Percentiles rank a stretch among this genome's conserved stretches.
Conservation (phyloP, 2,329 filamentous ascomycete genomes). For the Rhynchosporium secalis region DNA sequence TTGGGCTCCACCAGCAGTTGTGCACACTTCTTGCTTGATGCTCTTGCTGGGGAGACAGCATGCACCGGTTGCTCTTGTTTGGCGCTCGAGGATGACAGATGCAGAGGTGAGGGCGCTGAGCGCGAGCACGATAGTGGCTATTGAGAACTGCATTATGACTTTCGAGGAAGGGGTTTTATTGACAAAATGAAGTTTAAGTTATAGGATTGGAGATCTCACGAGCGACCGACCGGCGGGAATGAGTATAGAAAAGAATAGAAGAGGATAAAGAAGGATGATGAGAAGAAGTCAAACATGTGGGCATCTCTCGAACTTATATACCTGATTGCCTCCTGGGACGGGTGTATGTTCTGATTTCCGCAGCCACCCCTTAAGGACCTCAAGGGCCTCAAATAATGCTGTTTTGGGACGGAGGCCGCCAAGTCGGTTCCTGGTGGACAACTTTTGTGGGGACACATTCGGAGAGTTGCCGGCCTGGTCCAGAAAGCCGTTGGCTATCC, state of each 20-base stretch:
- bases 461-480: not conserved
- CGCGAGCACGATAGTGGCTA: constrained; percentile 7
- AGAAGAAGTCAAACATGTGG: not conserved
- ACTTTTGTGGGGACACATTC: not conserved
- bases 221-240: constrained; percentile 12
- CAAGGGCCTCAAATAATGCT: too few relatives aligned
- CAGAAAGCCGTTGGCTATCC: not conserved
- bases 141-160: constrained; percentile 16
- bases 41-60: constrained; percentile 17
- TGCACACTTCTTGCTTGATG: constrained; percentile 18
- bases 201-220: not conserved
- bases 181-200: not conserved
- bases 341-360: too few relatives aligned
- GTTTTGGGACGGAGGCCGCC: not conserved
- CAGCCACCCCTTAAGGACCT: too few relatives aligned
- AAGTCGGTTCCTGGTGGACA: not conserved
- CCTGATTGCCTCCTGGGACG: not conserved
- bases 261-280: not conserved
- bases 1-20: constrained; percentile 9
- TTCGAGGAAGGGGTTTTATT: not conserved
- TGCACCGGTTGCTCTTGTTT: constrained; percentile 3
- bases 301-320: not conserved
- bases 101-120: constrained; percentile 14
- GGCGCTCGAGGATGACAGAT: constrained; percentile 3
- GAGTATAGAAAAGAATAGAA: not conserved